A percentile compares a stretch with the other conserved stretches of the same genome.
These are phyloP conservation scores for Leptographium lundbergii DNA, from an alignment of 2,329 filamentous ascomycete genomes.

Conservation along the genomic window DNA sequence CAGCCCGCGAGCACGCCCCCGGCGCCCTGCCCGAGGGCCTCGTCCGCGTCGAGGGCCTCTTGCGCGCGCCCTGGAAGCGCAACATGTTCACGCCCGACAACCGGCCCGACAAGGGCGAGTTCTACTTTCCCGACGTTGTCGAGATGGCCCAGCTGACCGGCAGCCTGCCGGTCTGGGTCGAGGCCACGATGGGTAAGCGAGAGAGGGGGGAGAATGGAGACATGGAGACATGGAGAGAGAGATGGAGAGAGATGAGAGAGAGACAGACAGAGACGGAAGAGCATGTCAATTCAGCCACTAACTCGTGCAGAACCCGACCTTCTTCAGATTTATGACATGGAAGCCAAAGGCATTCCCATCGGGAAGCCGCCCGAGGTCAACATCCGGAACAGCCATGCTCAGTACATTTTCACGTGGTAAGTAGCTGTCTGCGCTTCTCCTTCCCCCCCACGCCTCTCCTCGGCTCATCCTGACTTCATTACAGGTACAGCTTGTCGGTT, in stretches of 20 bases:
- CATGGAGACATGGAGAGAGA: no score
- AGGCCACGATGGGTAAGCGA: slow-evolving; percentile 76
- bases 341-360: slow-evolving; percentile 75
- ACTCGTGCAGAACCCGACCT: slow-evolving; percentile 56
- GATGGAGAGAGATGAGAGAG: no score
- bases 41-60: slow-evolving; percentile 69
- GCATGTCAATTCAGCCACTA: background rate
- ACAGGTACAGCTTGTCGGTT: slow-evolving; percentile 71
- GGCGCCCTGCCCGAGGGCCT: slow-evolving; percentile 56
- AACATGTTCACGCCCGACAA: slow-evolving; percentile 97
- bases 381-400: slow-evolving; percentile 87
- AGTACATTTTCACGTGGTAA: slow-evolving; percentile 99
- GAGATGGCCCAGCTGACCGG: slow-evolving; percentile 80
- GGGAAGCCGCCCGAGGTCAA: slow-evolving; percentile 82
- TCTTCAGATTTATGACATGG: slow-evolving; percentile 61
- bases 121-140: slow-evolving; percentile 87
- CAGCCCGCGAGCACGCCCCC: slow-evolving; percentile 44
- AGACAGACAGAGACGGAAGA: no score
- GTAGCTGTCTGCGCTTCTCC: slow-evolving; percentile 17
- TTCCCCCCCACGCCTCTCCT: background rate
- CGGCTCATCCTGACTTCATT: slow-evolving; percentile 4
- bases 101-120: slow-evolving; percentile 67
- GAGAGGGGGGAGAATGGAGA: no score
- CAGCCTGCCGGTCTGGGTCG: slow-evolving; percentile 85
- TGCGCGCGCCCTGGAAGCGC: slow-evolving; percentile 88